phyloP scores from a whole-genome alignment of 2,329 filamentous ascomycete genomes.

The Lecanicillium sp. region DNA sequence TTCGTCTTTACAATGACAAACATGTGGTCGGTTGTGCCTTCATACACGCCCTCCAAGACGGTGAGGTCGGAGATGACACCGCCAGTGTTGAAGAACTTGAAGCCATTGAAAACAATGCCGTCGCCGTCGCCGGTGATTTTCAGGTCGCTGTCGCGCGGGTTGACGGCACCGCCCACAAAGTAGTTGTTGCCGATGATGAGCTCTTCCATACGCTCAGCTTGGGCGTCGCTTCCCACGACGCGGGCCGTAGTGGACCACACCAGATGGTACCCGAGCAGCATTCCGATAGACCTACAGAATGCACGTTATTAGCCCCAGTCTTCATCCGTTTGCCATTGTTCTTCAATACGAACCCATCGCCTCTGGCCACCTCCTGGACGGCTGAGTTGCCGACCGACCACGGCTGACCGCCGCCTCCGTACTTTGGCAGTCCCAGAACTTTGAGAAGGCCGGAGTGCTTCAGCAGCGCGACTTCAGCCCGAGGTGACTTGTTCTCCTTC shows the following conservation, averaged over 20 bases:
- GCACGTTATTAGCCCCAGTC: not conserved
- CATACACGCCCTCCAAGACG: slow-evolving; percentile 57
- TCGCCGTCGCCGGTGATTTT: slow-evolving; percentile 50
- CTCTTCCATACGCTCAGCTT: slow-evolving; percentile 50
- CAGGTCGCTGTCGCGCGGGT: slow-evolving; percentile 57
- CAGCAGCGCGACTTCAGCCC: slow-evolving; percentile 33
- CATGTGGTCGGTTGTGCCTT: slow-evolving; percentile 53
- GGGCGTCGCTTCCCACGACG: slow-evolving; percentile 53
- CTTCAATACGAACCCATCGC: slow-evolving; percentile 43
- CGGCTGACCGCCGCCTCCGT: slow-evolving; percentile 38
- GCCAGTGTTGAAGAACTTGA: slow-evolving; percentile 63
- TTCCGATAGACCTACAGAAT: slow-evolving; percentile 46
- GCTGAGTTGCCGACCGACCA: slow-evolving; percentile 49
- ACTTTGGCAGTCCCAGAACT: slow-evolving; percentile 32
- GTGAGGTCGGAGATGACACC: slow-evolving; percentile 61
- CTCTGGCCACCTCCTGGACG: slow-evolving; percentile 58
- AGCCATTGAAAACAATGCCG: slow-evolving; percentile 52
- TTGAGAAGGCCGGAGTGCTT: slow-evolving; percentile 37
- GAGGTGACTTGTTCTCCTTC: slow-evolving; percentile 33
- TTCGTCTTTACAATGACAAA: slow-evolving; percentile 55
- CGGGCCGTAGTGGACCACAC: slow-evolving; percentile 58
- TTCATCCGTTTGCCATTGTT: not conserved
- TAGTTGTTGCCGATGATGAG: slow-evolving; percentile 58
- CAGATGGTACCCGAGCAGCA: slow-evolving; percentile 60
- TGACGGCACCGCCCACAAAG: slow-evolving; percentile 60